Evolutionary conservation across 148 eudicot genomes (phyloP), one percentile per base, ranked within the genome.

Genomic region (Chenopodium quinoa): DNA sequence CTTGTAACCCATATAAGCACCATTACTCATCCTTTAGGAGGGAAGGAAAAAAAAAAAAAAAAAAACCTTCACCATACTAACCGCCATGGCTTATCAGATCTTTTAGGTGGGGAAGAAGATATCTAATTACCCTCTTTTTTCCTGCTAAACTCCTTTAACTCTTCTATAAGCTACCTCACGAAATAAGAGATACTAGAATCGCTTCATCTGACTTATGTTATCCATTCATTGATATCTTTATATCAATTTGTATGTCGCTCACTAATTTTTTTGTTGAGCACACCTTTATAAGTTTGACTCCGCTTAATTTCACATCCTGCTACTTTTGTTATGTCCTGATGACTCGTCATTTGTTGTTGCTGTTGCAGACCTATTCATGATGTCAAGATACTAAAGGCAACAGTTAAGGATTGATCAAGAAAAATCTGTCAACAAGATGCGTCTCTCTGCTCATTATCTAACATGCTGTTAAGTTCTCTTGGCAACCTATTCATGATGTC

Each of bases 351-450:
- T 46, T 80, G 34, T 67, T 69, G 52, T 67, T 78, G 29, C 25
- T 54, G 56, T 79, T 75, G 75, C 89, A 92, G 95, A 82, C 94
- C 98, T 47, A 86, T 91, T 73, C 97, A 92, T 72, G 94, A 92
- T 77, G 96, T 92, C 87, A 94, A 88, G 88, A 91, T 92, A 82
- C 88, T 92, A 68, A 85, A 90, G 64, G 85, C 94, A 23, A n/a
- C 85, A 27, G 96, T 94, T 46, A 94, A 92, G 84, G 97, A 92
- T 81, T 92, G 84, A 91, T 78, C 40, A 62, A 37, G 44, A 48
- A 44, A 54, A 77, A 44, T 60, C 31, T 60, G 65, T 54, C 46
- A 10, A 31, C 23, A 63, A n/a, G 64, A 60, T 70, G 71, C 14
- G 37, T 63, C 77, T 29, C 34, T 48, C 34, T 48, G 66, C 73